A percentile compares a stretch with the other conserved stretches of the same genome.
These are phyloP conservation scores for Chalaropsis ovoidea DNA, from an alignment of 2,329 filamentous ascomycete genomes.

Conservation along the genomic window DNA sequence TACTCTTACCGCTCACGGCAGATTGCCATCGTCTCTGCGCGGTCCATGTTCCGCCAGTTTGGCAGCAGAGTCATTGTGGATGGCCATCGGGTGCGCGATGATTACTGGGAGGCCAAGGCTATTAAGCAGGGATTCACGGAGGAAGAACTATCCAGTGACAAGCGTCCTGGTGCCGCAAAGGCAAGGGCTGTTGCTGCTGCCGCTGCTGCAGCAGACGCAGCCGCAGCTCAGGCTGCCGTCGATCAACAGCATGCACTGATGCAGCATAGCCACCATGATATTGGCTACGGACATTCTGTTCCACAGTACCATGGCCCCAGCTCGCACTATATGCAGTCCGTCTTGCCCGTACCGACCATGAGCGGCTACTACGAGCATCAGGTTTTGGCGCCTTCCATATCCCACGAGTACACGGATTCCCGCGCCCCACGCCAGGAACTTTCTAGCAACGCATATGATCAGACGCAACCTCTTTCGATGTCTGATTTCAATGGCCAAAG, in stretches of 20 bases:
- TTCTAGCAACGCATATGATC: slow-evolving; percentile 77
- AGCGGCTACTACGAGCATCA: slow-evolving; percentile 32
- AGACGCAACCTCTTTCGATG: slow-evolving; percentile 64
- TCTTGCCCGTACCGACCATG: slow-evolving; percentile 55
- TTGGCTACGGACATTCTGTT: slow-evolving; percentile 69
- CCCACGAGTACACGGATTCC: slow-evolving; percentile 30
- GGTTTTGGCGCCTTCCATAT: slow-evolving; percentile 56
- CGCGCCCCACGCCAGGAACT: slow-evolving; percentile 54
- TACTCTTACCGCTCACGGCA: slow-evolving; percentile 98
- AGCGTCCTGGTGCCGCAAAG: slow-evolving; percentile 84
- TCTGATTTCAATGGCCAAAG: slow-evolving; percentile 77
- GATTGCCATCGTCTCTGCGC: slow-evolving; percentile 93
- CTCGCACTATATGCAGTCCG: slow-evolving; percentile 59
- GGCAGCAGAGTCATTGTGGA: slow-evolving; percentile 86
- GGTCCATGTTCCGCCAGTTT: slow-evolving; percentile 98
- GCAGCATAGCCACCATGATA: slow-evolving; percentile 66
- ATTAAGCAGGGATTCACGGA: slow-evolving; percentile 97
- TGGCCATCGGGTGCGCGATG: slow-evolving; percentile 83
- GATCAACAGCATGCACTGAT: slow-evolving; percentile 43
- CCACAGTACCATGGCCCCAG: slow-evolving; percentile 56
- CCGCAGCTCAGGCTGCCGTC: slow-evolving; percentile 16
- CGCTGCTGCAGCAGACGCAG: slow-evolving; percentile 47
- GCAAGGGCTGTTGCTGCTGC: slow-evolving; percentile 62
- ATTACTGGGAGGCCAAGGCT: slow-evolving; percentile 98
- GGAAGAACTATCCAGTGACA: slow-evolving; percentile 89